Evolutionary conservation across 2,329 filamentous ascomycete genomes (phyloP), one percentile per base, ranked within the genome.

Genomic region (Cordyceps militaris): DNA sequence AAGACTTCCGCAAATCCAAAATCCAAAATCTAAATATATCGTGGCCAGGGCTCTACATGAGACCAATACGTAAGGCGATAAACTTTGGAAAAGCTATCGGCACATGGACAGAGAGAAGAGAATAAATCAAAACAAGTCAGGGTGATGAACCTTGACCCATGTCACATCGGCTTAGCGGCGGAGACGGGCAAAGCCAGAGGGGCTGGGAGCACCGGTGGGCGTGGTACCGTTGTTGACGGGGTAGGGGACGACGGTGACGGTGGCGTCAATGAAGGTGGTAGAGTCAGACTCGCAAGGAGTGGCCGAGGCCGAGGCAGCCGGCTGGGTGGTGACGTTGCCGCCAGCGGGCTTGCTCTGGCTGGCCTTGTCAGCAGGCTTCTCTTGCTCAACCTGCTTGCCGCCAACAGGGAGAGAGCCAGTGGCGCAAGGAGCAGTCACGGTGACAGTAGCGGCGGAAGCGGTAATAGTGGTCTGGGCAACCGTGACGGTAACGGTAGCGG

Each of bases 191-290:
- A 69, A 70, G 61, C 72, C 73, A 56, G 72, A 70, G 59, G 73
- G 70, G 42, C 61, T 60, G 38, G 70, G 66, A 36, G 63, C 66
- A 52, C 70, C 70, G 61, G 66, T 60, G 51, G 73, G 72, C 59
- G 68, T 68, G 70, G 74, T 73, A 63, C 60, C 64, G 61, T 68
- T 67, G 61, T 67, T 66, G 53, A 66, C 68, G 51, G 76, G 76
- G 70, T 70, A 76, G 62, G 76, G 76, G 60, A 74, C 65, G 59
- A 73, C 69, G 55, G 71, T 73, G 60, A 71, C 68, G 36, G 68
- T 70, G 38, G 65, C 62, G 62, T 67, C 62, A 38, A 65, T 59
- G 59, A 67, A 67, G 53, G 67, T 65, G 62, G 65, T 66, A 59
- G 61, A 61, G 40, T 68, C 66, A 40, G 64, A 51, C 8, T 59